Conservation (phyloP, 352 stramenopile species). For the Globisporangium polare region DNA sequence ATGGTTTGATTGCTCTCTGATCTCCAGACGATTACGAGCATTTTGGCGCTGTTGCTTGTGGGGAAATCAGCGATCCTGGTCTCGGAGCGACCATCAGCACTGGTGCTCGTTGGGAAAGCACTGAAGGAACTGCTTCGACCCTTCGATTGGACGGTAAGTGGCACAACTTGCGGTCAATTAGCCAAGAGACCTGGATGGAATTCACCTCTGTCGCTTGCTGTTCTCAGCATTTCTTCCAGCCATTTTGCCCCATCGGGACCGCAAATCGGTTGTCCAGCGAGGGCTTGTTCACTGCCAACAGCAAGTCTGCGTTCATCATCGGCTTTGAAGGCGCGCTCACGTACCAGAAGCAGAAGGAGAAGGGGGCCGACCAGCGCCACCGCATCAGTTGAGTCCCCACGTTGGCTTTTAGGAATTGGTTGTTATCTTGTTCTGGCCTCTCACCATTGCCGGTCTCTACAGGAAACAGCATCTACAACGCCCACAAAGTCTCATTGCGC, state of each 20-base stretch:
- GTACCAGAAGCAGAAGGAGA: conserved; percentile 48
- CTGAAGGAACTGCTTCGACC: conserved; percentile 38
- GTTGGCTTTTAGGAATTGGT: not conserved
- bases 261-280: conserved; percentile 27
- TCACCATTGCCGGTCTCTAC: not conserved
- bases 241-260: conserved; percentile 41
- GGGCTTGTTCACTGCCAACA: conserved; percentile 29
- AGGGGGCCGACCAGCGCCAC: conserved; percentile 38
- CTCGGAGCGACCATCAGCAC: conserved; percentile 34
- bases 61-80: conserved; percentile 58
- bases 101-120: conserved; percentile 37
- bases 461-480: conserved; percentile 75
- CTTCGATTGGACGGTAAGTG: conserved; percentile 52
- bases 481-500: conserved; percentile 44
- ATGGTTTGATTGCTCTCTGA: not conserved
- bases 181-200: no score
- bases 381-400: conserved; percentile 37
- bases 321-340: conserved; percentile 45
- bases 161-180: not conserved
- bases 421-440: not conserved
- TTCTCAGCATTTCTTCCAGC: conserved; percentile 47
- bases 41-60: conserved; percentile 42
- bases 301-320: conserved; percentile 38
- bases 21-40: conserved; percentile 39
- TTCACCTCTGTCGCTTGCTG: not conserved